Base-by-base conservation (phyloP, 78 protist species). In the Cavenderia fasciculata region DNA sequence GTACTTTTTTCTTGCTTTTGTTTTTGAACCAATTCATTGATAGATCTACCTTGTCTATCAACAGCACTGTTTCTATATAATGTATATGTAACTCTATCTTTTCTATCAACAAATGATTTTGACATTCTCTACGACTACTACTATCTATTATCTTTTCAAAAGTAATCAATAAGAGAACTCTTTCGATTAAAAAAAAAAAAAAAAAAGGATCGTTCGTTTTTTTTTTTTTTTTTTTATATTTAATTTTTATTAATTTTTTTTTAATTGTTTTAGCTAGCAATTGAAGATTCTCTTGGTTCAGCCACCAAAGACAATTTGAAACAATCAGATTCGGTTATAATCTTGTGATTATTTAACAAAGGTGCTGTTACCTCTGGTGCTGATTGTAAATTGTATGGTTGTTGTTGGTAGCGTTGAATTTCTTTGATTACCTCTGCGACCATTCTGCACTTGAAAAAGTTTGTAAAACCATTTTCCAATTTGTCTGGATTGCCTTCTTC, bases 401-500 rank as follows among this genome's bases (percentile, higher is more conserved):
- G 76, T 59, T 74, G 85, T 74, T 74, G 84, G 23, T 47, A 74
- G 36, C 70, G 75, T 36, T 77, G 78, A n/a, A 75, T 59, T 44
- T 63, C 77, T 65, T 71, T 56, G 33, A 75, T 87, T 25, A 62
- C 86, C 41, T 87, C 93, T 19, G 93, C 93, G 1, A 87, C 74
- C 59, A 87, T 54, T 43, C 93, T 29, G 44, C 93, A 87, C 47
- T 87, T 87, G 74, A 71, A 77, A 52, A 87, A 87, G 77, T 87
- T 87, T 11, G 69, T 66, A 46, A 74, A 74, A 40, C 93, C 93
- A 82, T 82, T 82, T 68, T 82, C 90, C 27, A 82, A 23, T 43
- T 68, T 51, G 40, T 94, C 94, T 43, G 86, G 91, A 40, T 74
- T 86, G 19, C 95, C 96, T 38, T 94, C 96, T 14, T 92, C 96